phyloP scores from a whole-genome alignment of 2,329 filamentous ascomycete genomes.

The Cladosporium austrohemisphaericum region DNA sequence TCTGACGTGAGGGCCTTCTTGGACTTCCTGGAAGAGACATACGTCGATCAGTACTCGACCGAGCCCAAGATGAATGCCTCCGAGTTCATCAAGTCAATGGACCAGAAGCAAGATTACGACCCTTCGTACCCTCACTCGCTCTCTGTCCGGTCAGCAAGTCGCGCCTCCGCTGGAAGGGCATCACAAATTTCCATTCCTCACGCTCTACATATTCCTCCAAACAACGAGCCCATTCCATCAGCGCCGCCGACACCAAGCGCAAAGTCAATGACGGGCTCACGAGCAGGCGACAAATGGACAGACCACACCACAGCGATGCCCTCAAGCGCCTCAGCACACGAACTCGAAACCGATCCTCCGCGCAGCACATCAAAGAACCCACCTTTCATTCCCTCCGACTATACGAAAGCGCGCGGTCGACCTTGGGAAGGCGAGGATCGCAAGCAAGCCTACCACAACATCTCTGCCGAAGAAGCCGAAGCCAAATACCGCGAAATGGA shows the following conservation, averaged over 20 bases:
- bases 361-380: conserved; percentile 20
- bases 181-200: conserved; percentile 5
- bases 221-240: background rate
- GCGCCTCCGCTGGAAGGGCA: conserved; percentile 2
- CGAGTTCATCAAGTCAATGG: background rate
- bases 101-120: background rate
- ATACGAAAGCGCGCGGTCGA: conserved; percentile 26
- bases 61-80: background rate
- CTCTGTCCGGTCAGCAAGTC: conserved; percentile 7
- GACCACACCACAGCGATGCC: background rate
- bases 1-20: conserved; percentile 62
- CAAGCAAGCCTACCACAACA: conserved; percentile 22
- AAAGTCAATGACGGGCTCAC: background rate
- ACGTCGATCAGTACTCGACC: conserved; percentile 21
- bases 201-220: conserved; percentile 6
- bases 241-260: conserved; percentile 1
- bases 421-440: conserved; percentile 33
- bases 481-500: conserved; percentile 32
- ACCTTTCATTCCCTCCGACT: conserved; percentile 31
- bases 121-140: conserved; percentile 5
- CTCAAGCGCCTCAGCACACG: conserved; percentile 8
- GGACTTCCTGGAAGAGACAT: conserved; percentile 31
- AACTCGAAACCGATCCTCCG: background rate
- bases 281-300: background rate
- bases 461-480: conserved; percentile 24